phyloP scores from a whole-genome alignment of 129 eudicot genomes.

The Centella asiatica region DNA sequence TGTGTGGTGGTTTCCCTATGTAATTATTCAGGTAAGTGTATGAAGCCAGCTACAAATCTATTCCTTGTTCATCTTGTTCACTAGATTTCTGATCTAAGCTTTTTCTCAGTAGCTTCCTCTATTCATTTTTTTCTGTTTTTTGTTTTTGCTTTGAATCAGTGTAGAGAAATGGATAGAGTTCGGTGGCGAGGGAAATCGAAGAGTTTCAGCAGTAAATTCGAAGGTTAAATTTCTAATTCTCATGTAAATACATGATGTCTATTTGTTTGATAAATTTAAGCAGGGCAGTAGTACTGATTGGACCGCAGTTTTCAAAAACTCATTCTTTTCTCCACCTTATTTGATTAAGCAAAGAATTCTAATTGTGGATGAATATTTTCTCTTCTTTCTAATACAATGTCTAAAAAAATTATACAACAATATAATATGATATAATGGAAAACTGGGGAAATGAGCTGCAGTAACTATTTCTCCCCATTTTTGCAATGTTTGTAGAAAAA shows the following conservation, averaged over 20 bases:
- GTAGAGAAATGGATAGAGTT: slow-evolving; percentile 30
- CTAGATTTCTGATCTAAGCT: slow-evolving; percentile 29
- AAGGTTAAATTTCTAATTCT: slow-evolving; percentile 26
- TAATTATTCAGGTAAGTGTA: background rate
- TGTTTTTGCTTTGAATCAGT: slow-evolving; percentile 2
- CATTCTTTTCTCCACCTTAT: no score
- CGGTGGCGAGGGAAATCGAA: slow-evolving; percentile 23
- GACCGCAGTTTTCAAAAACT: no score
- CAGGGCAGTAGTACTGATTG: no score
- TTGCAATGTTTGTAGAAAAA: no score
- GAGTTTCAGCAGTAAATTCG: slow-evolving; percentile 21
- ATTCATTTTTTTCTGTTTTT: background rate
- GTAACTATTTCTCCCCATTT: no score
- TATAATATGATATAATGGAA: no score
- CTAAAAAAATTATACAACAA: no score
- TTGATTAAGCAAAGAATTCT: no score
- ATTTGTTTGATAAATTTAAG: slow-evolving; percentile 5
- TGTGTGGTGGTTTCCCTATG: no score
- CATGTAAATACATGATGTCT: background rate
- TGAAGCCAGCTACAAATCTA: background rate
- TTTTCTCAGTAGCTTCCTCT: slow-evolving; percentile 7
- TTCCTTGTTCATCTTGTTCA: slow-evolving; percentile 7
- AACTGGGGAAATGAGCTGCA: no score
- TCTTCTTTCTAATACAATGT: no score
- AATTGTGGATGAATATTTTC: no score